phyloP scores from a whole-genome alignment of 225 moss, liverwort and hornwort genomes.

The Bryoerythrophyllum caledonicum region DNA sequence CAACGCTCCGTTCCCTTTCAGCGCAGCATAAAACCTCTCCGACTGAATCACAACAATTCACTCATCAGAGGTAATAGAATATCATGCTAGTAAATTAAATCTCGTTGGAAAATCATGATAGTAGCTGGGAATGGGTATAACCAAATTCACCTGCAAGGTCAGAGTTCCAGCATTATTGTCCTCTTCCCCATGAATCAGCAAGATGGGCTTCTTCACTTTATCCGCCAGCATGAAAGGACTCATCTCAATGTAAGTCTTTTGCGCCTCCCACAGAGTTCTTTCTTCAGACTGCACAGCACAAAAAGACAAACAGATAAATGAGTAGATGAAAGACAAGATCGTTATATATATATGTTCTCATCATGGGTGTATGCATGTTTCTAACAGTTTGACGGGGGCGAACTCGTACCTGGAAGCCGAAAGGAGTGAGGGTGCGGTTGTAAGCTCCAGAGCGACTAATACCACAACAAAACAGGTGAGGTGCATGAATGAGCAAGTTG shows the following conservation, averaged over 20 bases:
- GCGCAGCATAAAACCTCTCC: constrained; percentile 87
- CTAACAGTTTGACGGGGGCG: not conserved
- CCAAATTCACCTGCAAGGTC: constrained; percentile 64
- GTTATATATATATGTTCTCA: not conserved
- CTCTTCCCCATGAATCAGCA: constrained; percentile 92
- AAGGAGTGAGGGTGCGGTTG: constrained; percentile 87
- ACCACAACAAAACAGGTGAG: constrained; percentile 80
- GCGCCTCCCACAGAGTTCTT: constrained; percentile 94
- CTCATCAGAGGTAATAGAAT: constrained; percentile 31
- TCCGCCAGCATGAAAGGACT: constrained; percentile 94
- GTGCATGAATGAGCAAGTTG: constrained; percentile 81
- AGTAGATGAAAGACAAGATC: too few species aligned
- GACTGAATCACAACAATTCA: constrained; percentile 59
- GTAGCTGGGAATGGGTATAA: not conserved
- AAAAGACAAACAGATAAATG: not conserved
- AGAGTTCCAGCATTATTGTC: constrained; percentile 97
- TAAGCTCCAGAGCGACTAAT: constrained; percentile 87
- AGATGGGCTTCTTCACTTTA: constrained; percentile 83
- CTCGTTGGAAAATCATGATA: not conserved
- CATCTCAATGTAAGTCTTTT: constrained; percentile 84
- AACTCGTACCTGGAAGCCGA: constrained; percentile 77
- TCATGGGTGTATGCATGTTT: not conserved
- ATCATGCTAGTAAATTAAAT: not conserved
- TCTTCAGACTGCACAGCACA: constrained; percentile 92
- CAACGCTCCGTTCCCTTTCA: constrained; percentile 87